phyloP scores from a whole-genome alignment of 2,329 filamentous ascomycete species.

The Talaromyces atroroseus region DNA sequence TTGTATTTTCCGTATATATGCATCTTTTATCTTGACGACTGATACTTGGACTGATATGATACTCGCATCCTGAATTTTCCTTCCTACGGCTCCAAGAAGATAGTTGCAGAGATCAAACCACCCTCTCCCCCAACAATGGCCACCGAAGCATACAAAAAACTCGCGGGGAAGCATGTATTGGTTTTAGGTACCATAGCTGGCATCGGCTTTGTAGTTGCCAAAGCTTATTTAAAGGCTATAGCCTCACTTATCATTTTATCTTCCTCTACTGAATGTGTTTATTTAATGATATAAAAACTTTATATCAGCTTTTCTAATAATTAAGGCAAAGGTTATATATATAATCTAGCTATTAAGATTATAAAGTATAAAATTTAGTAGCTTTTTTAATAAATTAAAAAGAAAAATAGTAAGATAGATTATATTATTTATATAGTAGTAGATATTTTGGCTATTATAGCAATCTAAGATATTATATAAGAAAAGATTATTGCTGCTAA shows the following conservation, averaged over 20 bases:
- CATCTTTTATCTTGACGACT: too few species aligned
- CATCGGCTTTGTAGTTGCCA: conserved; percentile 49
- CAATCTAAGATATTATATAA: conserved; percentile 24
- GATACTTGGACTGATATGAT: too few species aligned
- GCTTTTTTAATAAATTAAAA: conserved; percentile 14
- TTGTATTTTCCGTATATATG: too few species aligned
- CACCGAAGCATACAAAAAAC: conserved; percentile 33
- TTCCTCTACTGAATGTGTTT: conserved; percentile 36
- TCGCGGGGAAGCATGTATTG: conserved; percentile 43
- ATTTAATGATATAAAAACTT: conserved; percentile 36
- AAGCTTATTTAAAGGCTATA: conserved; percentile 47
- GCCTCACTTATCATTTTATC: conserved; percentile 46
- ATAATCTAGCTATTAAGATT: conserved; percentile 8
- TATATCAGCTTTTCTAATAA: conserved; percentile 38
- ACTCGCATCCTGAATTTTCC: too few species aligned
- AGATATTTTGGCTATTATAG: conserved; percentile 23
- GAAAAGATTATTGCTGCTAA: conserved; percentile 18
- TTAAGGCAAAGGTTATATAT: conserved; percentile 36
- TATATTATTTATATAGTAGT: conserved; percentile 51
- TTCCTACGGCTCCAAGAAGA: too few species aligned
- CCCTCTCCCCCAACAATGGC: too few species aligned
- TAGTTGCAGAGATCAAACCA: too few species aligned
- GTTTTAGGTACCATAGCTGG: conserved; percentile 50
- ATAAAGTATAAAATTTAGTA: conserved; percentile 18
- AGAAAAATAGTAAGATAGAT: conserved; percentile 30